These are phyloP conservation scores for Citrus glauca DNA, from an alignment of 345 rosid genomes.

Conservation along the genomic window DNA sequence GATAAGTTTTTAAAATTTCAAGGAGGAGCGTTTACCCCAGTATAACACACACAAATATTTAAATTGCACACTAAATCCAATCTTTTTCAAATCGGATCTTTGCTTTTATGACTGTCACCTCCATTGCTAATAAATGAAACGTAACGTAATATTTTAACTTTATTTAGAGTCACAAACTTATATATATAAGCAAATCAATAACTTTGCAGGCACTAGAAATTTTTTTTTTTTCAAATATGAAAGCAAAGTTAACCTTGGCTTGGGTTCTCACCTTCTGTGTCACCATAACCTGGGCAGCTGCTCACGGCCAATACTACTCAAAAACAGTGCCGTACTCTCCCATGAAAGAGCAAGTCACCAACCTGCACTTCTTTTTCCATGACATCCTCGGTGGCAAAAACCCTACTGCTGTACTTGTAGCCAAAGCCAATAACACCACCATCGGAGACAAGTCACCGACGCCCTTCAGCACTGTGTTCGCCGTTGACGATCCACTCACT, in stretches of 20 bases:
- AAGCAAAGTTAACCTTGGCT: not conserved
- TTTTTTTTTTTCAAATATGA: not conserved
- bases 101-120: not conserved
- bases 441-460: not conserved
- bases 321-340: not conserved
- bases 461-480: not conserved
- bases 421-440: not conserved
- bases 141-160: no score
- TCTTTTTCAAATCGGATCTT: not conserved
- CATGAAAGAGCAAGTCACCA: not conserved
- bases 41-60: not conserved
- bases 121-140: no score
- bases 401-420: conserved; percentile 19
- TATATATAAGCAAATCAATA: not conserved
- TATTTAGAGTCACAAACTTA: no score
- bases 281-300: not conserved
- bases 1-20: no score
- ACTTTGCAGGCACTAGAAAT: not conserved
- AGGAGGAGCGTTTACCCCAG: not conserved
- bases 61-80: not conserved
- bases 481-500: conserved; percentile 12
- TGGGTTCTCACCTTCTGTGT: not conserved
- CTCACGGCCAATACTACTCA: not conserved
- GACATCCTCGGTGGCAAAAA: conserved; percentile 17
- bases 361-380: conserved; percentile 25